Percentiles rank a stretch among this genome's conserved stretches.
Conservation (phyloP, 2,329 filamentous ascomycete genomes). For the Monosporascus sp. region DNA sequence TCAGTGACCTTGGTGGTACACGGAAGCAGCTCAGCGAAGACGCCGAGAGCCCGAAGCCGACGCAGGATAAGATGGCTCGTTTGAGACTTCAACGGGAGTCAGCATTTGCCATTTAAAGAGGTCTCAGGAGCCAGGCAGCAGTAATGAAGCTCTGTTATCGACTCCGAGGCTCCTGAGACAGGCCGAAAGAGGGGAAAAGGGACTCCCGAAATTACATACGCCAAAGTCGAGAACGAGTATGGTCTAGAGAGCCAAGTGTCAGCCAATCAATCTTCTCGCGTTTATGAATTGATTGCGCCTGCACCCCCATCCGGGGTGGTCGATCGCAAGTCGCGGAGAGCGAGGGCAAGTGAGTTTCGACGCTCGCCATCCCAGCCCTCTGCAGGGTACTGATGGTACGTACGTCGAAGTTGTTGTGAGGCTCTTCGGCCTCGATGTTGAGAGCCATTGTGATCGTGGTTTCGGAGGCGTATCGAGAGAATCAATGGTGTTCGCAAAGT, state of each 20-base stretch:
- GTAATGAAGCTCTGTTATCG: neutral
- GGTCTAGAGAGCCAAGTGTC: constrained; percentile 46
- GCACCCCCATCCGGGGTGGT: neutral
- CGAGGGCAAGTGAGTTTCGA: neutral
- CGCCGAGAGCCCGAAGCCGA: constrained; percentile 69
- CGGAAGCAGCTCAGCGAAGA: constrained; percentile 84
- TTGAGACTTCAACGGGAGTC: constrained; percentile 33
- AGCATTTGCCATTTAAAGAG: neutral
- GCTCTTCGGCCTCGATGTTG: constrained; percentile 21
- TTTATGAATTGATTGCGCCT: neutral
- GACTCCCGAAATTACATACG: neutral
- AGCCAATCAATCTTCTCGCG: constrained; percentile 1
- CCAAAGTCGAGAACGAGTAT: constrained; percentile 69
- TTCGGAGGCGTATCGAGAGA: neutral
- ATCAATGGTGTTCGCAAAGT: neutral
- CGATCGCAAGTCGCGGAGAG: neutral
- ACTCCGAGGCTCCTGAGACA: neutral
- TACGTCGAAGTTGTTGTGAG: constrained; percentile 34
- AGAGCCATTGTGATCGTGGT: neutral
- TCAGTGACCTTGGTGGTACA: constrained; percentile 79
- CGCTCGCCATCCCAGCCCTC: neutral
- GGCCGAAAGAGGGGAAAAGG: neutral
- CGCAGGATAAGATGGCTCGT: constrained; percentile 71
- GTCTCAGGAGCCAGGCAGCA: neutral
- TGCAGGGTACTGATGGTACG: constrained; percentile 9